Evolutionary conservation across 1,284 basidiomycete genomes (phyloP).

Genomic region (Pseudozyma sp.): DNA sequence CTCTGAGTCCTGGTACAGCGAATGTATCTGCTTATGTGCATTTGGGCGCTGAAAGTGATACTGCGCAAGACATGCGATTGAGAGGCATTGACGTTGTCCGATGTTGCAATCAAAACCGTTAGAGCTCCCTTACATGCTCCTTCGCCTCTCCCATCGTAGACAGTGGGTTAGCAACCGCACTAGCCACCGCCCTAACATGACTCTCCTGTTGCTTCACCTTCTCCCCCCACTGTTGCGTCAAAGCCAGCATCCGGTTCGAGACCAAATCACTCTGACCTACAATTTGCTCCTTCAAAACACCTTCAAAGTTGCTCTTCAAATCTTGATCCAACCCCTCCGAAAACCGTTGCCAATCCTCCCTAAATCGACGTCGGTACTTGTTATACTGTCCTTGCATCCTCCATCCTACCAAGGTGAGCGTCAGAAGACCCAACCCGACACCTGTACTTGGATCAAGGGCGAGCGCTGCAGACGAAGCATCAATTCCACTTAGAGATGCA

Average conservation of each 20-base stretch:
- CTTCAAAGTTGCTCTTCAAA: constrained; percentile 34
- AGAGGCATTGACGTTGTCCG: too few relatives aligned
- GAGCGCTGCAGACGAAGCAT: constrained; percentile 36
- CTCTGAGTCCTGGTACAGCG: background rate
- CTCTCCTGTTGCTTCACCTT: constrained; percentile 17
- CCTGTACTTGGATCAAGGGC: constrained; percentile 61
- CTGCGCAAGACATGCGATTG: too few relatives aligned
- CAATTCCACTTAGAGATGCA: constrained; percentile 28
- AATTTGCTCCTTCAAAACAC: constrained; percentile 21
- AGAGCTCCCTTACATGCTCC: background rate
- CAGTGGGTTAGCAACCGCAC: background rate
- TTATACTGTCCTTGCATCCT: constrained; percentile 67
- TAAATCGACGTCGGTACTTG: constrained; percentile 63
- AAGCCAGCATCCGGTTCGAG: constrained; percentile 14
- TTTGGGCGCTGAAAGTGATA: background rate
- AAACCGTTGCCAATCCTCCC: constrained; percentile 64
- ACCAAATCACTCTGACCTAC: constrained; percentile 23
- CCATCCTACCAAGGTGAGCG: constrained; percentile 61
- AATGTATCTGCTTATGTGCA: background rate
- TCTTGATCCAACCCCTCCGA: constrained; percentile 58
- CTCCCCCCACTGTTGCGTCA: constrained; percentile 11
- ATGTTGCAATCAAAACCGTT: too few relatives aligned
- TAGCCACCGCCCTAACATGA: constrained; percentile 4
- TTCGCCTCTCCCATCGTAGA: background rate
- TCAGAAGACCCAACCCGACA: constrained; percentile 60